Evolutionary conservation across 1,139 yeast genomes (phyloP).

Genomic region (Saccharomycopsis crataegensis): DNA sequence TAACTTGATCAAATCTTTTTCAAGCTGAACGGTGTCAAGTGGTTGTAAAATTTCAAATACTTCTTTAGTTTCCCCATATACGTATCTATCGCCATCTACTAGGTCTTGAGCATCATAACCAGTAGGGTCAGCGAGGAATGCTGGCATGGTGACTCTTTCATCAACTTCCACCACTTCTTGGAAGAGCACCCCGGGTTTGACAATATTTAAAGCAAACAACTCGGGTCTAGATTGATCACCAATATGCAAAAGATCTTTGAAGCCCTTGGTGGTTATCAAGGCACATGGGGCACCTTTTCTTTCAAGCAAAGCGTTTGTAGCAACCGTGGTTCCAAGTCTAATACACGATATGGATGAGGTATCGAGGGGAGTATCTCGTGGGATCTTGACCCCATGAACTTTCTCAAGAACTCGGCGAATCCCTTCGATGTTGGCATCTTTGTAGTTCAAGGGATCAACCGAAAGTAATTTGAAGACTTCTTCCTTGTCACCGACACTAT

Average conservation of each 20-base stretch:
- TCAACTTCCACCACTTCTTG: constrained; percentile 61
- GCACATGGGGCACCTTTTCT: constrained; percentile 50
- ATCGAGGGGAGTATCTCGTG: constrained; percentile 41
- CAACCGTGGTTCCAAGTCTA: constrained; percentile 77
- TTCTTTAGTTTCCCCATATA: constrained; percentile 30
- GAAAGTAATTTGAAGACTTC: constrained; percentile 64
- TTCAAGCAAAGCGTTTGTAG: constrained; percentile 65
- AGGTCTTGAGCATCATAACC: constrained; percentile 27
- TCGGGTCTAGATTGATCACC: constrained; percentile 72
- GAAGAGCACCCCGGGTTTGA: constrained; percentile 50
- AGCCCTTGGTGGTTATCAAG: constrained; percentile 54
- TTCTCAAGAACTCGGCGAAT: constrained; percentile 67
- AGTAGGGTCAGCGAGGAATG: constrained; percentile 52
- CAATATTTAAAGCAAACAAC: constrained; percentile 54
- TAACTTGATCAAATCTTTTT: constrained; percentile 22
- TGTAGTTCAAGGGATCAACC: constrained; percentile 78
- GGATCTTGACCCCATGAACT: constrained; percentile 42
- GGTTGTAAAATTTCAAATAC: constrained; percentile 30
- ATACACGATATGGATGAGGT: constrained; percentile 48
- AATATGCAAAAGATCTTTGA: constrained; percentile 53
- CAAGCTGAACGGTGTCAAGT: constrained; percentile 24
- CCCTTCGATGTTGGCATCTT: constrained; percentile 89
- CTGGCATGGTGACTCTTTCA: constrained; percentile 66
- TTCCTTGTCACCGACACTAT: constrained; percentile 29
- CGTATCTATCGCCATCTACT: constrained; percentile 25